Evolutionary conservation across 129 eudicot species (phyloP), one percentile per base, ranked within the genome.

Genomic region (Pittosporum tobira): DNA sequence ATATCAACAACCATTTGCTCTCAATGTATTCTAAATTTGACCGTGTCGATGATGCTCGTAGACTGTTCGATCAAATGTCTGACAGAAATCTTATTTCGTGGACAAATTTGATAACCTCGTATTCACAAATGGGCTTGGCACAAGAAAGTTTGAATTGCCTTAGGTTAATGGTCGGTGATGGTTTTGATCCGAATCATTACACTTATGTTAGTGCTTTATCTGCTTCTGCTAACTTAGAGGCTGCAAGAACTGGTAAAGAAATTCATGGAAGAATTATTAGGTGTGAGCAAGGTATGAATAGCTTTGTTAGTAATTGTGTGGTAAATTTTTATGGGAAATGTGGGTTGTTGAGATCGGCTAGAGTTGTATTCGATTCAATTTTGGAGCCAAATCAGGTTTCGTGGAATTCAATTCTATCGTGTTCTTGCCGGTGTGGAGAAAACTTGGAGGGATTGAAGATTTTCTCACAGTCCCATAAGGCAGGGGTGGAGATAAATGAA

Each of bases 321-420:
- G 79, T 87, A 43, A 87, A 79, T 45, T 77, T 86, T 42, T 87
- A 87, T 51, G 91, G 91, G 30, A 87, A 82, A 80, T 82, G 87
- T 61, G 91, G 91, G 67, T 65, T 66, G 65, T 18, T 82, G 55
- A 79, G n/a, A 49, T 64, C 61, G 2, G 87, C 90, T 0, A 50
- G 68, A 65, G 37, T 63, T 13, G 82, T 87, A 47, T 87, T 87
- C 49, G 81, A 79, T 25, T 22, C 23, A 4, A 79, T 82, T 29
- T 38, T 67, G 65, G 79, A 77, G 34, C 84, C 79, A 1, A 75
- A 82, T 22, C 74, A 72, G 51, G 82, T 87, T 63, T 69, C 87
- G 22, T 82, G 84, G 84, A 70, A 74, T 55, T 82, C 91, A 2
- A 67, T 82, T 14, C 31, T 87, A 12, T 62, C 87, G 18, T 76